Evolutionary conservation across 2,329 filamentous ascomycete genomes (phyloP).

Genomic region (Diplodia mutila): DNA sequence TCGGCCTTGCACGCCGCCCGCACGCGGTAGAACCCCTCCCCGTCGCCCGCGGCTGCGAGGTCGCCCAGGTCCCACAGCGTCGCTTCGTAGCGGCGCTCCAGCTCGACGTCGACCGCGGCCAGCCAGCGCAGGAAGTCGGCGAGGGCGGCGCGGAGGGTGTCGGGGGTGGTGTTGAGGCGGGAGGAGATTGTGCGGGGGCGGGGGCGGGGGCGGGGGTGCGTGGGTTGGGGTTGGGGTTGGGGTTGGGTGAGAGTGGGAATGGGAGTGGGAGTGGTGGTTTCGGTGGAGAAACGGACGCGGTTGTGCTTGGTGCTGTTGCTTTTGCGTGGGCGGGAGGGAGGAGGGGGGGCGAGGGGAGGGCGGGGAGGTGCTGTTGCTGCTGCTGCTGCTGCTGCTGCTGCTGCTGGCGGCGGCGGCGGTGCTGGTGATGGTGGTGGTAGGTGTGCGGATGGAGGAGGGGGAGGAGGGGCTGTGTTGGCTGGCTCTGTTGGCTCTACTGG

Average conservation of each 20-base stretch:
- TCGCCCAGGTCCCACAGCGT: neutral
- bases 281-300: neutral
- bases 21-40: neutral
- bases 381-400: neutral
- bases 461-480: neutral
- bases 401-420: neutral
- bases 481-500: neutral
- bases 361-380: neutral
- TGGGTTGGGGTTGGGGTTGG: too few relatives aligned
- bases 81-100: neutral
- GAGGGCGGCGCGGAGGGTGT: neutral
- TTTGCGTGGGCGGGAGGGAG: neutral
- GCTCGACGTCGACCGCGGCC: neutral
- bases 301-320: neutral
- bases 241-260: neutral
- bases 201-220: neutral
- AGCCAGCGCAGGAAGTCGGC: neutral
- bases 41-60: neutral
- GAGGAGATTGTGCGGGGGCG: neutral
- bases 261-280: neutral
- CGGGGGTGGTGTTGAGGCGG: neutral
- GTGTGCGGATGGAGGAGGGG: neutral
- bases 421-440: neutral
- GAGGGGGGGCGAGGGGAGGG: neutral
- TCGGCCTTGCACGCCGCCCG: constrained; percentile 4